Conservation (phyloP, 129 eudicot genomes). For the Ambrosia artemisiifolia region DNA sequence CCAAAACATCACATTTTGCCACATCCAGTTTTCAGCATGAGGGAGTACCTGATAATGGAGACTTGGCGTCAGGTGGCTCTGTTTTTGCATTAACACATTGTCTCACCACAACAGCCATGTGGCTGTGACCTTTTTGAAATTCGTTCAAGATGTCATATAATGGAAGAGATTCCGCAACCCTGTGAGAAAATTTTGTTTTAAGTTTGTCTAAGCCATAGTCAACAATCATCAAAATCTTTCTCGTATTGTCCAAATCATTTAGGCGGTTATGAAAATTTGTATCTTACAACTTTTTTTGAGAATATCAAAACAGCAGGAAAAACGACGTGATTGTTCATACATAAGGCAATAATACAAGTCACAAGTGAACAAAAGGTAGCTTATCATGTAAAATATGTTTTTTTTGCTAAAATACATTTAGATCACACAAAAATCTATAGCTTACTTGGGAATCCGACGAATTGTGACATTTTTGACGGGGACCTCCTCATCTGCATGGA, state of each 20-base stretch:
- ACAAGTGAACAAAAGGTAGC: background rate
- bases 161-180: constrained; percentile 82
- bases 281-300: background rate
- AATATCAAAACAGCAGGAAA: background rate
- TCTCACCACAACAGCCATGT: constrained; percentile 87
- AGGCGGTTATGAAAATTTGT: background rate
- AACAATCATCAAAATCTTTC: background rate
- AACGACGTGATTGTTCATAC: background rate
- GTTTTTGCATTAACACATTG: constrained; percentile 32
- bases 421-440: background rate
- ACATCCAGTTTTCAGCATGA: background rate
- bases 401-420: background rate
- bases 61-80: constrained; percentile 32
- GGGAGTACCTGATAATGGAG: constrained; percentile 34
- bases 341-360: background rate
- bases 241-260: background rate
- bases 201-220: background rate
- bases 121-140: constrained; percentile 93
- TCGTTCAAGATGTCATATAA: constrained; percentile 89
- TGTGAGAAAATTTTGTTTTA: constrained; percentile 18
- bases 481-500: constrained; percentile 60
- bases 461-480: constrained; percentile 85
- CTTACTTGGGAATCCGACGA: constrained; percentile 74
- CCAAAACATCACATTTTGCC: background rate
- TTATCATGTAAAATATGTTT: background rate